A percentile compares a stretch with the other conserved stretches of the same genome.
Conservation (phyloP, 129 eudicot species). For the Glebionis coronaria region DNA sequence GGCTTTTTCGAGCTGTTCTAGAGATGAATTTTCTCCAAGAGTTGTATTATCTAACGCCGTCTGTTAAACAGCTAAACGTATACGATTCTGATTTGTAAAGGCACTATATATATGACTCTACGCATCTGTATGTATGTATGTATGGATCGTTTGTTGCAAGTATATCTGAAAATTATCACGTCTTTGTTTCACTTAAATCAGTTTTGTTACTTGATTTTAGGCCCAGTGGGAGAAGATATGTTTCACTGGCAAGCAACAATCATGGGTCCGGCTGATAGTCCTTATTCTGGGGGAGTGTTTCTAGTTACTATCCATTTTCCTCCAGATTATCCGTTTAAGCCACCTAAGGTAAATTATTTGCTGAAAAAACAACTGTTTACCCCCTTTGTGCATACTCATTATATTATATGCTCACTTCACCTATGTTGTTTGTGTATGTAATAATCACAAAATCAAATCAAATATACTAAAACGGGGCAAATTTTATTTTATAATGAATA, state of each 20-base stretch:
- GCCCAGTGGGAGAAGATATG: conserved; percentile 88
- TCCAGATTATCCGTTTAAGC: conserved; percentile 79
- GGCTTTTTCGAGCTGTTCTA: no score
- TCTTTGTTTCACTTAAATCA: conserved; percentile 6
- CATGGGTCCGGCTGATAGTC: conserved; percentile 80
- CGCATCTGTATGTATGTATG: background rate
- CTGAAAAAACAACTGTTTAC: background rate
- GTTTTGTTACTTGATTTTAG: conserved; percentile 25
- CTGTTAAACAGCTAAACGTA: no score
- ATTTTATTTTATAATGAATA: background rate
- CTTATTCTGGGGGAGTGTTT: conserved; percentile 72
- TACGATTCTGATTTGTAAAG: no score
- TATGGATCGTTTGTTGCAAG: background rate
- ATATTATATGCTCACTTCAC: conserved; percentile 6
- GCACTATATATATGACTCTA: background rate
- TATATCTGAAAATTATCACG: background rate
- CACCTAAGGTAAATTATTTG: conserved; percentile 52
- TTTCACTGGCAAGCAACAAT: conserved; percentile 83
- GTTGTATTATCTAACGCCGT: no score
- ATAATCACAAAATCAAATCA: background rate
- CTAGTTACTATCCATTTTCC: conserved; percentile 71
- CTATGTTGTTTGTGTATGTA: background rate
- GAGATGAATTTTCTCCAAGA: no score
- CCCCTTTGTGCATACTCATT: conserved; percentile 2
- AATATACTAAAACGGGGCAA: background rate